Percentiles rank a stretch among this genome's conserved stretches.
These are phyloP conservation scores for Hirsutella minnesotensis DNA, from an alignment of 2,329 filamentous ascomycete genomes.

Conservation along the genomic window DNA sequence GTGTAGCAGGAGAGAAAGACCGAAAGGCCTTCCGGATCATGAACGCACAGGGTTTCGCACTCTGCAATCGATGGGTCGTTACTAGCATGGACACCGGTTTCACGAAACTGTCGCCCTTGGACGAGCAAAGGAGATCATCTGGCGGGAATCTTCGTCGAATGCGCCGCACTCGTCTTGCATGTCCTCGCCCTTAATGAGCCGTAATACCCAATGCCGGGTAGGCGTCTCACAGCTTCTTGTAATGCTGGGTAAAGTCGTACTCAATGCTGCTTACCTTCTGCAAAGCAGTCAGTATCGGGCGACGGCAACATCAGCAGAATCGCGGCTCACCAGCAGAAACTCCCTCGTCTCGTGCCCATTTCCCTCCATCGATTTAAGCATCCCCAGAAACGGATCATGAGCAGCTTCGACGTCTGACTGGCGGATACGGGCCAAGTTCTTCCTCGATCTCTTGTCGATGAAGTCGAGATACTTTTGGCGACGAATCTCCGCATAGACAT, in stretches of 20 bases:
- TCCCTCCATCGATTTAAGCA: conserved; percentile 5
- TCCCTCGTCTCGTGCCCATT: conserved; percentile 3
- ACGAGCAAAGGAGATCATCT: no score
- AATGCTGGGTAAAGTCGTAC: conserved; percentile 5
- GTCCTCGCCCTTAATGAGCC: no score
- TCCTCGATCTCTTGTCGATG: conserved; percentile 5
- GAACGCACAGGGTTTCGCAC: no score
- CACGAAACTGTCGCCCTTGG: no score
- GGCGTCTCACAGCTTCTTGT: not conserved
- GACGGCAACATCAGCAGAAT: not conserved
- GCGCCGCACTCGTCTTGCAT: no score
- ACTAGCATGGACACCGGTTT: no score
- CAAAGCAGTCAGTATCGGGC: not conserved
- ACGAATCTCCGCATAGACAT: conserved; percentile 24
- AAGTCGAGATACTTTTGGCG: conserved; percentile 19
- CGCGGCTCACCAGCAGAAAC: conserved; percentile 4
- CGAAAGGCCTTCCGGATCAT: no score
- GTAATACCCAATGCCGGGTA: no score
- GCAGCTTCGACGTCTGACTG: conserved; percentile 1
- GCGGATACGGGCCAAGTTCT: conserved; percentile 4
- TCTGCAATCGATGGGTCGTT: no score
- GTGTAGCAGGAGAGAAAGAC: no score
- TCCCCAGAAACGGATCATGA: conserved; percentile 2
- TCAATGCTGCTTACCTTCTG: conserved; percentile 7
- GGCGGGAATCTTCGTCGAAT: no score